phyloP scores from a whole-genome alignment of 805 yeast species.

The Debaryomyces hansenii region DNA sequence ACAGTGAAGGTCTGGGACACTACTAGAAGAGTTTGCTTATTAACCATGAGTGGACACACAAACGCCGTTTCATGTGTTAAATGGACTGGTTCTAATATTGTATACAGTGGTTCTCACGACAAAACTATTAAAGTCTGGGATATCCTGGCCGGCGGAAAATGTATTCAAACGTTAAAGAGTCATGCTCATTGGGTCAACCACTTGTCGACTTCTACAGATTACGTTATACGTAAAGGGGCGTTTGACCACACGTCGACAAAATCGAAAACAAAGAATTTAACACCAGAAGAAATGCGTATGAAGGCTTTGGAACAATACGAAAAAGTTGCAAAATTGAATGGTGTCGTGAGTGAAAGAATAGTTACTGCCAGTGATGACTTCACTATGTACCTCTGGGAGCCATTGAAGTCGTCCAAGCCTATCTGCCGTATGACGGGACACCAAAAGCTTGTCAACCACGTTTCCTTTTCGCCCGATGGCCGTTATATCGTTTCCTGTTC shows the following conservation, averaged over 20 bases:
- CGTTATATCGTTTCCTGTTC: constrained; percentile 87
- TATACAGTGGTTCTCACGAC: constrained; percentile 92
- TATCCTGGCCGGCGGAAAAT: constrained; percentile 65
- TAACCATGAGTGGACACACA: constrained; percentile 83
- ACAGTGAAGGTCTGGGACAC: constrained; percentile 90
- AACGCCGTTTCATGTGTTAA: constrained; percentile 91
- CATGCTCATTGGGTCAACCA: constrained; percentile 99
- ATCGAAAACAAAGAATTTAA: constrained; percentile 23
- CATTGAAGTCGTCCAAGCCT: constrained; percentile 76
- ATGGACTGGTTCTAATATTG: constrained; percentile 88
- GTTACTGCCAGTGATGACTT: constrained; percentile 97
- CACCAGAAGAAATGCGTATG: constrained; percentile 31
- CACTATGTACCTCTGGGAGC: constrained; percentile 98
- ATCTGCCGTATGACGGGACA: constrained; percentile 95
- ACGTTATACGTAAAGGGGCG: constrained; percentile 82
- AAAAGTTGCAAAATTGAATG: constrained; percentile 60
- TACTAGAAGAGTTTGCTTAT: constrained; percentile 59
- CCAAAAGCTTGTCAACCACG: constrained; percentile 94
- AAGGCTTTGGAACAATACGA: constrained; percentile 63
- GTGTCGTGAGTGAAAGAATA: constrained; percentile 65
- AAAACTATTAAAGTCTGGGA: constrained; percentile 94
- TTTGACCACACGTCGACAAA: constrained; percentile 67
- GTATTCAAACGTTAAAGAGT: constrained; percentile 74
- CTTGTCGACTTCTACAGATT: constrained; percentile 86
- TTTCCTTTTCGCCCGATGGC: constrained; percentile 94